Base-by-base conservation (phyloP, 495 filamentous ascomycete species). In the Penicillium cinerascens region DNA sequence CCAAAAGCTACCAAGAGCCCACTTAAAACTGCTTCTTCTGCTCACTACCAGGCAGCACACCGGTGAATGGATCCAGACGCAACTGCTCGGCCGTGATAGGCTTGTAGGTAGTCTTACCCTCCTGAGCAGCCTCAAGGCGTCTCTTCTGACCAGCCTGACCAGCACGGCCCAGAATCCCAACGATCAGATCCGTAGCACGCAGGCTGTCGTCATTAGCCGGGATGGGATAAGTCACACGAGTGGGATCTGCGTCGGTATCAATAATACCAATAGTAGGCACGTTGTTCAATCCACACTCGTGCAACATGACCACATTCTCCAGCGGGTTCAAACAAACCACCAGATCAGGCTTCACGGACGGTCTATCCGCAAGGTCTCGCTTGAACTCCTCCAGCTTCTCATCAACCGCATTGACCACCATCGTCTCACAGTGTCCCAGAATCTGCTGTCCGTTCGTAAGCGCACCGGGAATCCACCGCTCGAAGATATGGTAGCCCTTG, bases 161-260 rank as follows among this genome's bases (percentile, higher is more conserved):
- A 5, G 95, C 93, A 4, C 86, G 78, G 4, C 91, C 95, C 11
- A 99, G 76, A 7, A 91, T 82, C 38, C 89, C 89, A 9, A 87
- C 87, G 63, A 99, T 91, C 51, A 97, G 75, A 59, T 84, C 78
- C 16, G 89, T 78, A 53, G 85, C 83, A 17, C 92, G 85, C 58
- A 97, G 60, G 82, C 90, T 95, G 70, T 99, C 93, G 63, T 99
- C 93, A 65, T 99, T 99, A 17, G 90, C 87, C 5, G 93, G 93
- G 57, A 99, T 96, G 3, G 89, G 88, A 69, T 99, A 99, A 6
- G 93, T 99, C 26, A 97, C 90, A 78, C 89, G 90, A 1, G 88
- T 90, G 4, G 93, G 90, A 71, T 99, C 83, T 6, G 87, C 84
- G 71, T 99, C 86, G 0, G 93, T 97, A 74, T 99, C 93, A 45